phyloP scores from a whole-genome alignment of 2,329 filamentous ascomycete species.

The Cladosporium sp. region DNA sequence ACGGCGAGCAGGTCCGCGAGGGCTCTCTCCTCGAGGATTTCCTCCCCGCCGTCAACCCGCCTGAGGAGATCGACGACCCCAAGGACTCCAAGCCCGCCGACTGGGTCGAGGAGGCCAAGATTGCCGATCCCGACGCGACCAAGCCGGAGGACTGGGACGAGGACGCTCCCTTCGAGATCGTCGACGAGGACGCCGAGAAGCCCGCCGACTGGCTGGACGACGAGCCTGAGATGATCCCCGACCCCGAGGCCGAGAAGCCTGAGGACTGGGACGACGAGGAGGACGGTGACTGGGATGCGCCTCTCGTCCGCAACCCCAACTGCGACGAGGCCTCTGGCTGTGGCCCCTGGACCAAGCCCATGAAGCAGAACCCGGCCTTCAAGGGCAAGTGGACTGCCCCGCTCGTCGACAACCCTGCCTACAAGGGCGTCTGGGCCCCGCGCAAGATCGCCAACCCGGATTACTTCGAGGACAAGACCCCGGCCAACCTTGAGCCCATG shows the following conservation, averaged over 20 bases:
- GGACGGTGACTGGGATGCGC: slow-evolving; percentile 93
- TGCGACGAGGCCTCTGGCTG: slow-evolving; percentile 90
- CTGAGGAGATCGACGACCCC: slow-evolving; percentile 88
- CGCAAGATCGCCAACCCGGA: slow-evolving; percentile 95
- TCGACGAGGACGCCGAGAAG: slow-evolving; percentile 84
- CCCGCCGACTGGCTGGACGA: slow-evolving; percentile 95
- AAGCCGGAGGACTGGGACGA: slow-evolving; percentile 99
- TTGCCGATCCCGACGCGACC: slow-evolving; percentile 82
- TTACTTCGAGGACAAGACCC: slow-evolving; percentile 95
- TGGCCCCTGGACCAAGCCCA: slow-evolving; percentile 83
- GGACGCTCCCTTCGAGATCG: slow-evolving; percentile 92
- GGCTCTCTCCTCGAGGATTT: slow-evolving; percentile 94
- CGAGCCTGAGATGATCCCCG: slow-evolving; percentile 74
- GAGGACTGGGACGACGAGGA: slow-evolving; percentile 99
- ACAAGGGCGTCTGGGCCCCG: slow-evolving; percentile 94
- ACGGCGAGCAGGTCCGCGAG: slow-evolving; percentile 80
- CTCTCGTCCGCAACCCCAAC: slow-evolving; percentile 90
- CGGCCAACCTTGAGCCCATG: slow-evolving; percentile 95
- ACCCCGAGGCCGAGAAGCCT: slow-evolving; percentile 94
- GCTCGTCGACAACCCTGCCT: slow-evolving; percentile 91
- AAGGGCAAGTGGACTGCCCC: slow-evolving; percentile 98
- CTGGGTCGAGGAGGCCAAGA: slow-evolving; percentile 92
- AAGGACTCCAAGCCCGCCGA: slow-evolving; percentile 90
- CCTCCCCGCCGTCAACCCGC: slow-evolving; percentile 83
- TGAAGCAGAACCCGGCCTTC: slow-evolving; percentile 92